Percentiles rank a stretch among this genome's conserved stretches.
Evolutionary conservation across 345 rosid species (phyloP).

Genomic region (Rhizophora apiculata): DNA sequence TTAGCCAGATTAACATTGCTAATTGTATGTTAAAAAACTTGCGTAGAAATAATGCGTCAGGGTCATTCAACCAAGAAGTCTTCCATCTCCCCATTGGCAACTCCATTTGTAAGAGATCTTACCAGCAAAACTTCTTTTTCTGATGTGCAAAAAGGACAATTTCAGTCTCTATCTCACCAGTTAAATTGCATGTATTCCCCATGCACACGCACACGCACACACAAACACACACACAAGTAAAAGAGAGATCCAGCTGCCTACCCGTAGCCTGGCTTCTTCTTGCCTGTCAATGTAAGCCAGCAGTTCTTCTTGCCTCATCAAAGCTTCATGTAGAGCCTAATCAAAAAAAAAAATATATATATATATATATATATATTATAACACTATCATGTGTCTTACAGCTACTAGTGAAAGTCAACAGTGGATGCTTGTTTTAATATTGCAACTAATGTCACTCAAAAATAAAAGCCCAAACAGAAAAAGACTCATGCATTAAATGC

Average conservation of each 20-base stretch:
- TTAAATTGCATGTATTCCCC: neutral
- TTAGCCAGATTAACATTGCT: conserved; percentile 8
- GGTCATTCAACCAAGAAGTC: conserved; percentile 4
- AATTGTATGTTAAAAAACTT: neutral
- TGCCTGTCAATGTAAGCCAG: conserved; percentile 73
- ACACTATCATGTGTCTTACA: neutral
- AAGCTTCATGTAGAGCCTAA: conserved; percentile 81
- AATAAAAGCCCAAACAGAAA: too few relatives aligned
- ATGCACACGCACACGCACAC: too few relatives aligned
- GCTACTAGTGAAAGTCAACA: too few relatives aligned
- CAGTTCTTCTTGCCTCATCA: conserved; percentile 78
- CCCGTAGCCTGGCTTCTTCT: conserved; percentile 55
- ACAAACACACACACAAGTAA: conserved; percentile 1
- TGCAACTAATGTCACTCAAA: too few relatives aligned
- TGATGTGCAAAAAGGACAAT: conserved; percentile 19
- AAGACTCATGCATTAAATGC: too few relatives aligned
- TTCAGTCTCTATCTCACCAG: neutral
- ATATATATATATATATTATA: neutral
- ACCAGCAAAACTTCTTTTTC: conserved; percentile 59
- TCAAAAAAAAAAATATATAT: neutral
- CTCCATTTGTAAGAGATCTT: conserved; percentile 20
- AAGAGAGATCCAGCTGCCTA: conserved; percentile 18
- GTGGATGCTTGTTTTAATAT: too few relatives aligned
- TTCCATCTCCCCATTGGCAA: neutral
- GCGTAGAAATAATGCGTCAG: neutral